Evolutionary conservation across 352 stramenopile species (phyloP), one percentile per base, ranked within the genome.

Genomic region (Pythium sp.): DNA sequence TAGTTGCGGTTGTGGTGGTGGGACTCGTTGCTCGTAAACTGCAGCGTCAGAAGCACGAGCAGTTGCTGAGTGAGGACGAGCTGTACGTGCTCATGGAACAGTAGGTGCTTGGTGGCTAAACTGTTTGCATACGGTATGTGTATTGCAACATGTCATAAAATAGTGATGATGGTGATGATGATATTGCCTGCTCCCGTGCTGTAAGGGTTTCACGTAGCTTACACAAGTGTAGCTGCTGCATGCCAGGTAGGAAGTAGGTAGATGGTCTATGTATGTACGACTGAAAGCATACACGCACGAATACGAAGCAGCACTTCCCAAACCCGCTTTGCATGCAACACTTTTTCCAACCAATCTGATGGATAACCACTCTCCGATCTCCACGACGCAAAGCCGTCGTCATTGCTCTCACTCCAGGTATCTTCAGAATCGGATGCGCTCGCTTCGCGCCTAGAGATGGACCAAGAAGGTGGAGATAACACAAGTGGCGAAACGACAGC

Each of bases 361-460:
- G 24, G 24, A 26, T 26, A 26, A 26, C 24, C 24, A 26, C 24
- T 26, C 24, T 26, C 20, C 7, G 66, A 70, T 7, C 49, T 55
- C 70, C 70, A 70, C 4, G 70, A 72, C 11, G 47, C 51, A 3
- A 70, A 59, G 11, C 14, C 58, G 6, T 66, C 66, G 24, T 54
- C 61, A 5, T 53, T 64, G 22, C 61, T 14, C 24, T 60, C 56
- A 2, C 47, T 38, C 65, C 65, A 71, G 7, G 36, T 14, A 5
- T 61, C 47, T 24, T 71, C 65, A 18, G 8, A 5, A 1, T 24
- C 28, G 18, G 1, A 58, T 12, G 56, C 6, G 36, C 26, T 58
- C 34, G 47, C 51, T 38, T 9, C 3, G 3, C 5, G 55, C 1
- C 28, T 30, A 24, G 1, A 12, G 24, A 46, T 55, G n/a, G 47